These are phyloP conservation scores for Trametes gibbosa DNA, from an alignment of 768 basidiomycete species.

Conservation along the genomic window DNA sequence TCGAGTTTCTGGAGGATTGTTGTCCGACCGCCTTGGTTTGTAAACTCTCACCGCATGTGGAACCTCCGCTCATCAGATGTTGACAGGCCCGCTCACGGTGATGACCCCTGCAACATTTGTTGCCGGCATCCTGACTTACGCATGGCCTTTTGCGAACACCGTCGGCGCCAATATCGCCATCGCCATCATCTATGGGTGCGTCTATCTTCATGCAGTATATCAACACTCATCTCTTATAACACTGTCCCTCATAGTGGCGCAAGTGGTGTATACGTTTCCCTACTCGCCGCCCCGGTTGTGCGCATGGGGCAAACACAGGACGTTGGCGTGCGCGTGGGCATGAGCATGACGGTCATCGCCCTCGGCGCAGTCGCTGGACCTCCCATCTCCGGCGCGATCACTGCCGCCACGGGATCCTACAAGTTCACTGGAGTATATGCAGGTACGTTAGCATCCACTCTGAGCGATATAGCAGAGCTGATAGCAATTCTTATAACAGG, in stretches of 20 bases:
- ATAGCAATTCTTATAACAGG: slow-evolving; percentile 22
- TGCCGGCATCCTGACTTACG: slow-evolving; percentile 58
- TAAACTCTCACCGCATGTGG: not conserved
- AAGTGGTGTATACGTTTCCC: slow-evolving; percentile 59
- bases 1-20: slow-evolving; percentile 49
- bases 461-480: no score
- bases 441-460: slow-evolving; percentile 28
- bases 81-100: slow-evolving; percentile 62
- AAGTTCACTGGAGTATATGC: slow-evolving; percentile 54
- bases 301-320: slow-evolving; percentile 59
- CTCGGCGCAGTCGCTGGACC: slow-evolving; percentile 66
- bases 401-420: slow-evolving; percentile 49
- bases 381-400: slow-evolving; percentile 73
- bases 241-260: slow-evolving; percentile 41
- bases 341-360: slow-evolving; percentile 59
- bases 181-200: slow-evolving; percentile 63
- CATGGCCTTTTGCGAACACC: slow-evolving; percentile 63
- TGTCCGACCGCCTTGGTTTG: slow-evolving; percentile 54
- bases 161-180: slow-evolving; percentile 48
- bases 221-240: not conserved
- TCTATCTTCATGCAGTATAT: not conserved
- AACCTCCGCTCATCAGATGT: not conserved
- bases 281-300: slow-evolving; percentile 56
- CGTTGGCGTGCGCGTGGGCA: slow-evolving; percentile 62
- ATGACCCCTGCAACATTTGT: slow-evolving; percentile 61